Percentiles rank a stretch among this genome's conserved stretches.
Conservation (phyloP, 306 rosid species). For the Acacia acuminata region DNA sequence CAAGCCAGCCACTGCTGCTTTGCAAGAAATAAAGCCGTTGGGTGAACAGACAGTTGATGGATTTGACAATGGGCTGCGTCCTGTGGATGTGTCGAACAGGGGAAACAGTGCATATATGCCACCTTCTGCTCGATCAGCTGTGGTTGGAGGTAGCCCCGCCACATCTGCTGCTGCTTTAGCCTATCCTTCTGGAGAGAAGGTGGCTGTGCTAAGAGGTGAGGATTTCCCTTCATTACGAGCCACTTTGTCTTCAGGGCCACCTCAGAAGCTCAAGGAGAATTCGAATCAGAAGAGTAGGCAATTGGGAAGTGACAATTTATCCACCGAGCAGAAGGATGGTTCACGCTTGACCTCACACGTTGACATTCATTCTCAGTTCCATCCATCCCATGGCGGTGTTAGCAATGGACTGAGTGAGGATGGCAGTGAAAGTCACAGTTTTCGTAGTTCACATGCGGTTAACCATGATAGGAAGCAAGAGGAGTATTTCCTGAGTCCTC, state of each 20-base stretch:
- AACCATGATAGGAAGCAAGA: slow-evolving; percentile 56
- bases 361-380: slow-evolving; percentile 46
- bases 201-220: slow-evolving; percentile 78
- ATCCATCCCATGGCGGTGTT: slow-evolving; percentile 31
- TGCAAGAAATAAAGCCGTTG: slow-evolving; percentile 53
- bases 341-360: slow-evolving; percentile 35
- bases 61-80: slow-evolving; percentile 40
- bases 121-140: slow-evolving; percentile 60
- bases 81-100: slow-evolving; percentile 36
- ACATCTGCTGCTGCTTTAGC: slow-evolving; percentile 37
- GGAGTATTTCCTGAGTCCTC: slow-evolving; percentile 73
- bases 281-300: slow-evolving; percentile 55
- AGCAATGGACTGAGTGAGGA: slow-evolving; percentile 38
- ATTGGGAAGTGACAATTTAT: slow-evolving; percentile 36
- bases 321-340: slow-evolving; percentile 49
- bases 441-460: slow-evolving; percentile 37
- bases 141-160: slow-evolving; percentile 35
- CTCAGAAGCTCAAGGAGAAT: slow-evolving; percentile 68
- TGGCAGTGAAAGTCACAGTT: slow-evolving; percentile 36
- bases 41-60: slow-evolving; percentile 50
- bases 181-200: slow-evolving; percentile 39
- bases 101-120: slow-evolving; percentile 62
- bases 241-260: slow-evolving; percentile 59
- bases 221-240: slow-evolving; percentile 93
- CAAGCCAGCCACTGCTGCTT: slow-evolving; percentile 51